Evolutionary conservation across 805 yeast species (phyloP).

Genomic region (Kazachstania psychrophila): DNA sequence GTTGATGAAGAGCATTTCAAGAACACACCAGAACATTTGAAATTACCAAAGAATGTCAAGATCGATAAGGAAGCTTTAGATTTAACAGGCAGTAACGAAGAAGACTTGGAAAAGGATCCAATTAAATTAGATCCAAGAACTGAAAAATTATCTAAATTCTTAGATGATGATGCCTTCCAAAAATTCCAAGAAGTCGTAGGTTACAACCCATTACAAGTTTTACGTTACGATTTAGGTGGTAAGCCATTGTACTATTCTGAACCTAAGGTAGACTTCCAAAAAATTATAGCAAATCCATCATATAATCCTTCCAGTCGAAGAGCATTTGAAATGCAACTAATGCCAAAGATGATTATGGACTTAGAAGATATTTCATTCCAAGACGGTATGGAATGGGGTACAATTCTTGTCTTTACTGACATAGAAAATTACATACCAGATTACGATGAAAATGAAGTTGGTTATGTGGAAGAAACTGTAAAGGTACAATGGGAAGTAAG

Average conservation of each 20-base stretch:
- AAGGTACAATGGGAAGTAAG: slow-evolving; percentile 79
- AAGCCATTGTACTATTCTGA: slow-evolving; percentile 62
- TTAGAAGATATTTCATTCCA: slow-evolving; percentile 50
- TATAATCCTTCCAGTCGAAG: slow-evolving; percentile 52
- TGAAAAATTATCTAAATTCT: slow-evolving; percentile 42
- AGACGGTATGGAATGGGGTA: slow-evolving; percentile 97
- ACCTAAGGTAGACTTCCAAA: slow-evolving; percentile 31
- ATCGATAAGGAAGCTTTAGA: slow-evolving; percentile 45
- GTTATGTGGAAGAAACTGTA: slow-evolving; percentile 69
- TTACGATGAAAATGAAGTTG: slow-evolving; percentile 59
- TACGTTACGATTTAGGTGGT: slow-evolving; percentile 77
- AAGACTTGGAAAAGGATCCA: slow-evolving; percentile 24
- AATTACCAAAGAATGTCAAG: slow-evolving; percentile 43
- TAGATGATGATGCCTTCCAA: slow-evolving; percentile 73
- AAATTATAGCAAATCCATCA: slow-evolving; percentile 48
- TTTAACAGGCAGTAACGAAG: slow-evolving; percentile 31
- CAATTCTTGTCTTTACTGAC: slow-evolving; percentile 76
- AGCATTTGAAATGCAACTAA: slow-evolving; percentile 77
- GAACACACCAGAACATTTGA: slow-evolving; percentile 38
- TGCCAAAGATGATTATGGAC: slow-evolving; percentile 88
- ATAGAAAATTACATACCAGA: slow-evolving; percentile 50
- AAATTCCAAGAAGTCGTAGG: slow-evolving; percentile 66
- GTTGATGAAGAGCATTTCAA: slow-evolving; percentile 64
- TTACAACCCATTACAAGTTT: slow-evolving; percentile 77
- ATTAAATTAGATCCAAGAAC: slow-evolving; percentile 33